Conservation (phyloP, 2,329 filamentous ascomycete species). For the Aspergillus nomiae region DNA sequence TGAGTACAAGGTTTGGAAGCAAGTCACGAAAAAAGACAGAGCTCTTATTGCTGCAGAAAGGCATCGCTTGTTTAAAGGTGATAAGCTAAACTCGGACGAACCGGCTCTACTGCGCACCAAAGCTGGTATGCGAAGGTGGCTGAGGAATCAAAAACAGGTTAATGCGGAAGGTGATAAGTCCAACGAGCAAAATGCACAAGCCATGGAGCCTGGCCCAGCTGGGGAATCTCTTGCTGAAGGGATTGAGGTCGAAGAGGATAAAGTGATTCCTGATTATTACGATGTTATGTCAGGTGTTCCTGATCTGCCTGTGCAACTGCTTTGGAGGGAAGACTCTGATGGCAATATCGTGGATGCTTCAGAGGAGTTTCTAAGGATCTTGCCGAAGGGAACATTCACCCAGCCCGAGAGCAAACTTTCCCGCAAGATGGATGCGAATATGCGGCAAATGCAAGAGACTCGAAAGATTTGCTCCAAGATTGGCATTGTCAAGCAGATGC, state of each 20-base stretch:
- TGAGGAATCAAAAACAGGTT: conserved; percentile 74
- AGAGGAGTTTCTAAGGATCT: conserved; percentile 78
- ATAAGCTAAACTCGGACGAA: conserved; percentile 82
- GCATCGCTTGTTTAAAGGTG: conserved; percentile 80
- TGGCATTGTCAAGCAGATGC: conserved; percentile 98
- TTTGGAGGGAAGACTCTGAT: conserved; percentile 87
- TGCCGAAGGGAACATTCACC: conserved; percentile 73
- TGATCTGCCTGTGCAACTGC: conserved; percentile 74
- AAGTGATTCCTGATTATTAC: conserved; percentile 91
- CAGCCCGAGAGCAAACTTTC: conserved; percentile 73
- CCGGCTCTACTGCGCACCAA: conserved; percentile 83
- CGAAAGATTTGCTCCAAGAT: conserved; percentile 96
- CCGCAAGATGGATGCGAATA: conserved; percentile 83
- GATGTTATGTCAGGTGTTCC: conserved; percentile 83
- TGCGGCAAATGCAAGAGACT: conserved; percentile 94
- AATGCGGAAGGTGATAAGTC: conserved; percentile 55
- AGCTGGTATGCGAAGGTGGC: conserved; percentile 84
- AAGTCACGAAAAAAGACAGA: conserved; percentile 95
- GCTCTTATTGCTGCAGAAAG: conserved; percentile 84
- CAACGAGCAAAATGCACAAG: conserved; percentile 48
- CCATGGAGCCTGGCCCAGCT: conserved; percentile 51
- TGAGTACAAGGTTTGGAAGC: conserved; percentile 98
- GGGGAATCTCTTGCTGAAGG: conserved; percentile 86
- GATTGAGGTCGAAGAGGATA: conserved; percentile 87
- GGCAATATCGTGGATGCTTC: conserved; percentile 86